Evolutionary conservation across 305 asterid genomes (phyloP).

Genomic region (Solanum hybrid): DNA sequence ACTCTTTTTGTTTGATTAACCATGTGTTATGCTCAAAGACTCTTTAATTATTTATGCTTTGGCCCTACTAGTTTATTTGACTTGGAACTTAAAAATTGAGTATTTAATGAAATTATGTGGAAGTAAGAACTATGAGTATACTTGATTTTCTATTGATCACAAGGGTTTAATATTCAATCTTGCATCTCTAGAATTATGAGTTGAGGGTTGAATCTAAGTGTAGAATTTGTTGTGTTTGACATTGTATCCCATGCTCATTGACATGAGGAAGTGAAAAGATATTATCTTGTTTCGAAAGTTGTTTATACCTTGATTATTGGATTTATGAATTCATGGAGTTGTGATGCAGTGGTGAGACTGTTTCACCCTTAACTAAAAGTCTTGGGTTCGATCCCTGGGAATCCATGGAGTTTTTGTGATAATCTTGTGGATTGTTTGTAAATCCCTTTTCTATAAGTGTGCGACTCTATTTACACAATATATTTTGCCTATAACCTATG

Average conservation of each 20-base stretch:
- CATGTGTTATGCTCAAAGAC: not conserved
- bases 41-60: not conserved
- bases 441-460: not conserved
- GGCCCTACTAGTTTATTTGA: not conserved
- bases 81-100: not conserved
- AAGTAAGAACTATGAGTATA: not conserved
- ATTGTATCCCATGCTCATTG: not conserved
- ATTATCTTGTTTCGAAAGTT: not conserved
- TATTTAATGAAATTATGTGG: not conserved
- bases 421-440: not conserved
- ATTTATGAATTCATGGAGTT: not conserved
- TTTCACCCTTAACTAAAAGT: not conserved
- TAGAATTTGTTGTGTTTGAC: not conserved
- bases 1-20: not conserved
- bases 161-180: not conserved
- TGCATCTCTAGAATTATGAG: not conserved
- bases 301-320: not conserved
- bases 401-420: not conserved
- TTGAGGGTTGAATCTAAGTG: not conserved
- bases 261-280: not conserved
- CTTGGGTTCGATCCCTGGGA: rapidly evolving
- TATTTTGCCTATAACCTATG: not conserved
- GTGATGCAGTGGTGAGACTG: not conserved
- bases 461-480: not conserved
- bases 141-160: not conserved